phyloP scores from a whole-genome alignment of 78 protist genomes.

The Cavenderia fasciculata region DNA sequence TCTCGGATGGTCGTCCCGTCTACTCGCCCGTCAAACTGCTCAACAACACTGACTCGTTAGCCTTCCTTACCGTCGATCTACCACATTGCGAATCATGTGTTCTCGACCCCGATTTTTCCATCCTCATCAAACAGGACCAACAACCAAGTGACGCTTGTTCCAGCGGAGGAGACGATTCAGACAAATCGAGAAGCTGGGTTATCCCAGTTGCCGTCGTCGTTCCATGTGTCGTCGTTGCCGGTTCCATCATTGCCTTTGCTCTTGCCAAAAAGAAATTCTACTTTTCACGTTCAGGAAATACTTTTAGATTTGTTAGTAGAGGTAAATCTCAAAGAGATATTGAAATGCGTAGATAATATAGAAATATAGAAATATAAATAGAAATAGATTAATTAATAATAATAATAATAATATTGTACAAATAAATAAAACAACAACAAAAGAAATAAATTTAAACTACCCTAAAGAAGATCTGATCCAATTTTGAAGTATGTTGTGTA shows the following conservation, averaged over 20 bases:
- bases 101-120: conserved; percentile 17
- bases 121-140: background rate
- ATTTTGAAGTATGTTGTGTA: no score
- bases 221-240: background rate
- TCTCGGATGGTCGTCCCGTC: background rate
- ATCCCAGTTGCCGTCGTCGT: conserved; percentile 9
- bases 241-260: no score
- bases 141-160: background rate
- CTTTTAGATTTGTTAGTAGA: background rate
- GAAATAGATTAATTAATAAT: no score
- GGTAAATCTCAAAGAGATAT: no score
- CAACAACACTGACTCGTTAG: background rate
- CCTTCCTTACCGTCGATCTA: background rate
- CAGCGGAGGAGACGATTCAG: background rate
- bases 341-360: no score
- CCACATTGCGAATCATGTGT: conserved; percentile 1
- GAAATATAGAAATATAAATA: no score
- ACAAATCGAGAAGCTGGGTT: background rate
- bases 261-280: background rate
- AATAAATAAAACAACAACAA: no score
- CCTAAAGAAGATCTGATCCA: no score
- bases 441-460: no score
- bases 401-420: no score
- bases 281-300: background rate
- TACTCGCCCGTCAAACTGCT: background rate